Conservation (phyloP, 306 rosid species). For the Echinosophora koreensis region DNA sequence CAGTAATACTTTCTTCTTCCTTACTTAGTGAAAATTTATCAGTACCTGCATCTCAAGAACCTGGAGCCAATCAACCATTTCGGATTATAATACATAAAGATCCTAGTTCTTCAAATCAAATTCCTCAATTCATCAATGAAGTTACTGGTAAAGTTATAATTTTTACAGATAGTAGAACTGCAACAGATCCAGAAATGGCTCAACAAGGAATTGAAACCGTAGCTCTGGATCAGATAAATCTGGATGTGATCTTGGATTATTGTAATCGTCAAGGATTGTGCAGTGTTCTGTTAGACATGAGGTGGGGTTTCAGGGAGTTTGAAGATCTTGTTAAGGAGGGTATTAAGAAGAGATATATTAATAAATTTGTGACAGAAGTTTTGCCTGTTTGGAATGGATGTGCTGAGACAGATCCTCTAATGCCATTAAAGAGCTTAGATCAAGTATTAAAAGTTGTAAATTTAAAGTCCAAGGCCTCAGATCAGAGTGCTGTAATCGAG, state of each 20-base stretch:
- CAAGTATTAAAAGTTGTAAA: constrained; percentile 55
- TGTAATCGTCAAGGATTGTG: constrained; percentile 75
- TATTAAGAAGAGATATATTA: constrained; percentile 59
- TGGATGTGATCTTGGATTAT: constrained; percentile 70
- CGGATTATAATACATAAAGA: constrained; percentile 55
- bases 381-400: constrained; percentile 76
- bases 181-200: constrained; percentile 36
- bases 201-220: constrained; percentile 65
- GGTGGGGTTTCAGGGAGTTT: constrained; percentile 55
- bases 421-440: constrained; percentile 50
- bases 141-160: constrained; percentile 52
- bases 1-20: constrained; percentile 70
- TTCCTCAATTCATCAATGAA: constrained; percentile 45
- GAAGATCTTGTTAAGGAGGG: constrained; percentile 76
- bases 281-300: constrained; percentile 75
- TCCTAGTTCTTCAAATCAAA: constrained; percentile 48
- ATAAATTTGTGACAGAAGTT: constrained; percentile 71
- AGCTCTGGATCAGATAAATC: constrained; percentile 62
- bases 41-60: constrained; percentile 67
- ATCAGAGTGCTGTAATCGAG: constrained; percentile 66
- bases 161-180: constrained; percentile 52
- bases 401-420: constrained; percentile 42
- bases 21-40: constrained; percentile 49
- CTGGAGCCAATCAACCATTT: constrained; percentile 83
- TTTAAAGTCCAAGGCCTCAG: constrained; percentile 56